A percentile compares a stretch with the other conserved stretches of the same genome.
Conservation (phyloP, 495 filamentous ascomycete species). For the Venustampulla echinocandica region DNA sequence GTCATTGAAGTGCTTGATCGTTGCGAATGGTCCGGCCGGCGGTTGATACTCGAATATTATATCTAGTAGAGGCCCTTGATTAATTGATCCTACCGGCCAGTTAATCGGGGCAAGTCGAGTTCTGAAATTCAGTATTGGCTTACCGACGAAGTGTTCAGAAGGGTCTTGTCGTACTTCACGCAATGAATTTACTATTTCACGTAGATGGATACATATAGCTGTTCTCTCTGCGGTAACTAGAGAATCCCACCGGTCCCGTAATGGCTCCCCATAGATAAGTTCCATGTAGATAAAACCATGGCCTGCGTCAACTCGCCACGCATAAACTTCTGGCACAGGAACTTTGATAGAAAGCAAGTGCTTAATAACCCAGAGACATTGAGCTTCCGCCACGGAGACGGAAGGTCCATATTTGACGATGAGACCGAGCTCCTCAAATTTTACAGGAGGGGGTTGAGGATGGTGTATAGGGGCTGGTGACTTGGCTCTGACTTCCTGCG, state of each 20-base stretch:
- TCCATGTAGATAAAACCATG: constrained; percentile 43
- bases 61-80: constrained; percentile 1
- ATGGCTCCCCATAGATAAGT: constrained; percentile 30
- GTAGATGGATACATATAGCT: constrained; percentile 30
- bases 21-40: constrained; percentile 7
- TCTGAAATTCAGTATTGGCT: too few relatives aligned
- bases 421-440: constrained; percentile 31
- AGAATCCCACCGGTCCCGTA: constrained; percentile 30
- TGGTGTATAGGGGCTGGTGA: too few relatives aligned
- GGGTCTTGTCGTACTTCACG: constrained; percentile 5
- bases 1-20: constrained; percentile 14
- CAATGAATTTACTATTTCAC: constrained; percentile 3
- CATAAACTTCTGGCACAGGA: constrained; percentile 40
- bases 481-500: too few relatives aligned
- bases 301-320: constrained; percentile 34
- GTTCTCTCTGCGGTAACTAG: constrained; percentile 25
- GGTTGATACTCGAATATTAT: constrained; percentile 3
- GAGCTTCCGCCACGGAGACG: constrained; percentile 34
- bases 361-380: constrained; percentile 35
- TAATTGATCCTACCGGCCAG: too few relatives aligned
- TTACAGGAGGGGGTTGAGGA: too few relatives aligned
- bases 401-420: constrained; percentile 38
- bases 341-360: too few relatives aligned
- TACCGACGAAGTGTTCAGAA: constrained; percentile 5
- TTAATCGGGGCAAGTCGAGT: too few relatives aligned